phyloP scores from a whole-genome alignment of 2,329 filamentous ascomycete genomes.

The Thermomyces lanuginosus region DNA sequence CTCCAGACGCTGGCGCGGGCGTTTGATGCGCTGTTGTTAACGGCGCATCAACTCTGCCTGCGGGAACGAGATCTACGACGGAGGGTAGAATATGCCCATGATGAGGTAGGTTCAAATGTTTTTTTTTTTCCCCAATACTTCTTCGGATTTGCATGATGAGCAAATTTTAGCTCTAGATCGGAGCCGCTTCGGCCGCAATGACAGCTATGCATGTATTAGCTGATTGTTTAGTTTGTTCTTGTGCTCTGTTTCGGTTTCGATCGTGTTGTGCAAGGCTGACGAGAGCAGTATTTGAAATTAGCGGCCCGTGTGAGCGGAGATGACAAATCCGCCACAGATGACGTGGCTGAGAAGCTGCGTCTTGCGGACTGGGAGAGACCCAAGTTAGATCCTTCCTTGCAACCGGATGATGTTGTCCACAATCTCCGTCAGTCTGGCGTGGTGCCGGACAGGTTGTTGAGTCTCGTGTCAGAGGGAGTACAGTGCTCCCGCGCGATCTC shows the following conservation, averaged over 20 bases:
- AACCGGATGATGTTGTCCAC: conserved; percentile 43
- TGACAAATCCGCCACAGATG: conserved; percentile 16
- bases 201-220: conserved; percentile 46
- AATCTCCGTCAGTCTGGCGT: conserved; percentile 44
- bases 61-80: conserved; percentile 24
- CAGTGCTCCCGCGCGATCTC: conserved; percentile 6
- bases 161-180: conserved; percentile 69
- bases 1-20: conserved; percentile 23
- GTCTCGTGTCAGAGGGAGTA: conserved; percentile 20
- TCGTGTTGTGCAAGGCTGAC: conserved; percentile 13
- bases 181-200: conserved; percentile 46
- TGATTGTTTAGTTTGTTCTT: conserved; percentile 20
- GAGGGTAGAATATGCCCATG: conserved; percentile 21
- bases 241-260: conserved; percentile 7
- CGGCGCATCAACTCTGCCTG: conserved; percentile 22
- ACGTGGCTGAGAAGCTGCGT: conserved; percentile 16
- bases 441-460: conserved; percentile 41
- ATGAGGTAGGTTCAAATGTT: conserved; percentile 20
- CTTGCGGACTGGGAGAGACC: conserved; percentile 14
- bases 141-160: conserved; percentile 31
- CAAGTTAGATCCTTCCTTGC: conserved; percentile 43
- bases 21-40: conserved; percentile 28
- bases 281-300: conserved; percentile 20
- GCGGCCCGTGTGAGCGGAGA: conserved; percentile 16
- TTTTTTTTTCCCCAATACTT: conserved; percentile 3